Evolutionary conservation across 768 basidiomycete species (phyloP).

Genomic region (Lactarius pseudohatsudake): DNA sequence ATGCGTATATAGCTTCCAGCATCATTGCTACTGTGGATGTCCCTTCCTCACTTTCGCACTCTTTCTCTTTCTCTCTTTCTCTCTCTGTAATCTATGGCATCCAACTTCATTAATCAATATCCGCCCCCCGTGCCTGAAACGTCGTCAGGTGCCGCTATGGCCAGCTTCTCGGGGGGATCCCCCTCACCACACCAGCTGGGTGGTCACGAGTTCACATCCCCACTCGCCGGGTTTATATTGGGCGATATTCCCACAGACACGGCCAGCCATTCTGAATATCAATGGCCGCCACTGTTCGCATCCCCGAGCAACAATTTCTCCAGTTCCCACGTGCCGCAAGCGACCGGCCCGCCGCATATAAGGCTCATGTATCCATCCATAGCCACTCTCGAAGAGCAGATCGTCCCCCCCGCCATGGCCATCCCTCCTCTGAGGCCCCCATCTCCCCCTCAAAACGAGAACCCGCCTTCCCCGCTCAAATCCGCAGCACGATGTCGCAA

Average conservation of each 20-base stretch:
- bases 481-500: constrained; percentile 24
- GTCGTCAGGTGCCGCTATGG: constrained; percentile 25
- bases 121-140: constrained; percentile 21
- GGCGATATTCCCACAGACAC: constrained; percentile 23
- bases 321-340: constrained; percentile 23
- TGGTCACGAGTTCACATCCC: constrained; percentile 27
- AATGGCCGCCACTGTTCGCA: constrained; percentile 21
- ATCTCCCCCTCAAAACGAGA: constrained; percentile 24
- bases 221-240: constrained; percentile 25
- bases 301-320: constrained; percentile 17
- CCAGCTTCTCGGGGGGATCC: constrained; percentile 28
- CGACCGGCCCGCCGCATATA: constrained; percentile 27
- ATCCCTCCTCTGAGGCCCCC: constrained; percentile 21
- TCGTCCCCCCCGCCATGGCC: constrained; percentile 21
- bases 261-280: constrained; percentile 25
- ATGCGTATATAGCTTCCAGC: constrained; percentile 29
- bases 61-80: constrained; percentile 17
- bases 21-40: constrained; percentile 23
- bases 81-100: constrained; percentile 21
- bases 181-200: constrained; percentile 21
- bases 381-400: constrained; percentile 20
- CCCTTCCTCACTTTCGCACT: constrained; percentile 22
- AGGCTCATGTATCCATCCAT: constrained; percentile 26
- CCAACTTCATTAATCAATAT: constrained; percentile 27
- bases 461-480: constrained; percentile 4